phyloP scores from a whole-genome alignment of 2,329 filamentous ascomycete genomes.

The Sporothrix euskadiensis region DNA sequence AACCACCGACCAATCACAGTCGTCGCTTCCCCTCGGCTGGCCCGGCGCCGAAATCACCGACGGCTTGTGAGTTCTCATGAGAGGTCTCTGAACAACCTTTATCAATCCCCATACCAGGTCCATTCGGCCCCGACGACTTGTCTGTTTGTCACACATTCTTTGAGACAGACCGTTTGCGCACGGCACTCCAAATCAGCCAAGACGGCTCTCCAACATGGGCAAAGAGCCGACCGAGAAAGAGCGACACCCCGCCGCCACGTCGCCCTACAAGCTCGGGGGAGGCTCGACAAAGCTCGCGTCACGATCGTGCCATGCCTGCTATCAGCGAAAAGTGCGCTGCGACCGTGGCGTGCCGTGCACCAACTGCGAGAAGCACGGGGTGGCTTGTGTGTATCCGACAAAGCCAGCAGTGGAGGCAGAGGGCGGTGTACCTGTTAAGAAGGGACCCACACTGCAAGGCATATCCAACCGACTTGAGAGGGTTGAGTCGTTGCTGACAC shows the following conservation, averaged over 20 bases:
- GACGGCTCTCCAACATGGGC: neutral
- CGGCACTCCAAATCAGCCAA: neutral
- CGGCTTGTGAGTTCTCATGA: neutral
- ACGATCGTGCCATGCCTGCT: conserved; percentile 19
- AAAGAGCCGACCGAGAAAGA: neutral
- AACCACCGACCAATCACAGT: too few relatives aligned
- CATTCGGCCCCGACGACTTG: neutral
- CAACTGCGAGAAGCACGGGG: conserved; percentile 1
- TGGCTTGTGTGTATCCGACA: conserved; percentile 15
- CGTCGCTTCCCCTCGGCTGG: neutral
- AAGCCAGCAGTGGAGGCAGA: neutral
- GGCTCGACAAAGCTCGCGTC: neutral
- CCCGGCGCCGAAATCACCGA: conserved; percentile 21
- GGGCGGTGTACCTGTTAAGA: neutral
- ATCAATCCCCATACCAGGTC: neutral
- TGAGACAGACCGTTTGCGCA: neutral
- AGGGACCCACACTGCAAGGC: neutral
- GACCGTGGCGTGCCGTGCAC: conserved; percentile 19
- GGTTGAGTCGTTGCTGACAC: neutral
- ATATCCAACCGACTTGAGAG: conserved; percentile 3
- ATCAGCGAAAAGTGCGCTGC: conserved; percentile 20
- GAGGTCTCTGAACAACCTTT: neutral
- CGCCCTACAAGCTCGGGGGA: neutral
- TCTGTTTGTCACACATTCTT: neutral
- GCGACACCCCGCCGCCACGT: neutral